Conservation (phyloP, 2,329 filamentous ascomycete genomes). For the Trichoderma polysporum region DNA sequence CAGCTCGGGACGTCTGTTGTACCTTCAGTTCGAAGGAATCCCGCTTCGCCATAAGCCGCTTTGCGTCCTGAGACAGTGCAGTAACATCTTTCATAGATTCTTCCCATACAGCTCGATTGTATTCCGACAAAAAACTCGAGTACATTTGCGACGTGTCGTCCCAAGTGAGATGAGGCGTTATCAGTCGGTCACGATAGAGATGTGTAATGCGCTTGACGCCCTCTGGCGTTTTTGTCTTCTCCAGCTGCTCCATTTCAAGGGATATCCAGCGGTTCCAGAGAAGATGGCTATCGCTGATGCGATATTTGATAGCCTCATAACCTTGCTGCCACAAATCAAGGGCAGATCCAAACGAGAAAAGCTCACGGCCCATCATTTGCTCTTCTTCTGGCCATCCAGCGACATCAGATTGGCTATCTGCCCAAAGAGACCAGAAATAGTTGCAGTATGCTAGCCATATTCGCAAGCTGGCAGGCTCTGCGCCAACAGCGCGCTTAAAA, state of each 20-base stretch:
- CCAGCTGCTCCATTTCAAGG: constrained; percentile 67
- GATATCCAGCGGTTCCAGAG: constrained; percentile 79
- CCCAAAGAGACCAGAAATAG: constrained; percentile 71
- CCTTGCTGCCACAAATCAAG: constrained; percentile 70
- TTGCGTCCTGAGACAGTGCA: constrained; percentile 61
- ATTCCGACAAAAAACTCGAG: constrained; percentile 71
- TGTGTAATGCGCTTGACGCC: constrained; percentile 64
- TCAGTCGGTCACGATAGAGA: constrained; percentile 68
- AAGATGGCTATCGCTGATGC: constrained; percentile 72
- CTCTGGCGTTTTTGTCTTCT: constrained; percentile 52
- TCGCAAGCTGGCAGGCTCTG: constrained; percentile 71
- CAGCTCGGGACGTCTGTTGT: constrained; percentile 54
- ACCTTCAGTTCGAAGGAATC: constrained; percentile 69
- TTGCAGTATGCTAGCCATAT: constrained; percentile 78
- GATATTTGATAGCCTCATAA: constrained; percentile 69
- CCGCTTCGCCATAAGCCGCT: constrained; percentile 60
- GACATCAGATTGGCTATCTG: constrained; percentile 58
- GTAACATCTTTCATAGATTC: constrained; percentile 69
- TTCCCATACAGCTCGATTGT: constrained; percentile 71
- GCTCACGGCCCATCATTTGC: constrained; percentile 64
- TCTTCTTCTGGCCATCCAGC: constrained; percentile 64
- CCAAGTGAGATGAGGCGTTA: constrained; percentile 72
- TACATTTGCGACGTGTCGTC: constrained; percentile 72
- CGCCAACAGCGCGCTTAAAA: constrained; percentile 66
- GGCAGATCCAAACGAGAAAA: constrained; percentile 68